Percentiles rank a stretch among this genome's conserved stretches.
phyloP scores from a whole-genome alignment of 1,139 yeast species.

The Yamadazyma taylorii region DNA sequence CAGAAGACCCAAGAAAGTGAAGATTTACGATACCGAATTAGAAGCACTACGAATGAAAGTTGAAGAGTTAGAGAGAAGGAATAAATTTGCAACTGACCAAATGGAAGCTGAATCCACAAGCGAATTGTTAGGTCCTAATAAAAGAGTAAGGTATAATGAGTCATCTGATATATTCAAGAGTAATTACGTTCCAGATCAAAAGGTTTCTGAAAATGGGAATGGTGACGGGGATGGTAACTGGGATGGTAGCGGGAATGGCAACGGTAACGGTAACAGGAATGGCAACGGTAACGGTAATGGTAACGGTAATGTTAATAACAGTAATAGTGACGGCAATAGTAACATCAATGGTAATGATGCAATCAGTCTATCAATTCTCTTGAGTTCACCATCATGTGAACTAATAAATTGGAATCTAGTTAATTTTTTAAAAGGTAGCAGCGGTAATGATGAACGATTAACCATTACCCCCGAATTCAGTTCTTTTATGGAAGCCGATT shows the following conservation, averaged over 20 bases:
- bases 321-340: slow-evolving; percentile 4
- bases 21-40: slow-evolving; percentile 24
- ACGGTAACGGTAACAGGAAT: too few relatives aligned
- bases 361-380: slow-evolving; percentile 19
- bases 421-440: slow-evolving; percentile 15
- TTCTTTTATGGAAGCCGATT: slow-evolving; percentile 25
- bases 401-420: slow-evolving; percentile 28
- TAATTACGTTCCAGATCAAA: too few relatives aligned
- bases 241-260: too few relatives aligned
- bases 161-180: too few relatives aligned
- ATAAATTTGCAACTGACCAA: slow-evolving; percentile 2
- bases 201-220: too few relatives aligned
- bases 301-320: too few relatives aligned
- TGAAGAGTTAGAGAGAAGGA: slow-evolving; percentile 12
- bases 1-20: slow-evolving; percentile 22
- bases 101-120: too few relatives aligned
- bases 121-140: slow-evolving; percentile 1
- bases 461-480: slow-evolving; percentile 26
- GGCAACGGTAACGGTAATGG: too few relatives aligned
- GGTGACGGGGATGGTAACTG: too few relatives aligned
- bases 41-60: slow-evolving; percentile 21
- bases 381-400: slow-evolving; percentile 30
- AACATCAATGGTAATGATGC: slow-evolving; percentile 13
- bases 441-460: slow-evolving; percentile 10
- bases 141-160: background rate